phyloP scores from a whole-genome alignment of 2,329 filamentous ascomycete genomes.

The Talaromyces sp. region DNA sequence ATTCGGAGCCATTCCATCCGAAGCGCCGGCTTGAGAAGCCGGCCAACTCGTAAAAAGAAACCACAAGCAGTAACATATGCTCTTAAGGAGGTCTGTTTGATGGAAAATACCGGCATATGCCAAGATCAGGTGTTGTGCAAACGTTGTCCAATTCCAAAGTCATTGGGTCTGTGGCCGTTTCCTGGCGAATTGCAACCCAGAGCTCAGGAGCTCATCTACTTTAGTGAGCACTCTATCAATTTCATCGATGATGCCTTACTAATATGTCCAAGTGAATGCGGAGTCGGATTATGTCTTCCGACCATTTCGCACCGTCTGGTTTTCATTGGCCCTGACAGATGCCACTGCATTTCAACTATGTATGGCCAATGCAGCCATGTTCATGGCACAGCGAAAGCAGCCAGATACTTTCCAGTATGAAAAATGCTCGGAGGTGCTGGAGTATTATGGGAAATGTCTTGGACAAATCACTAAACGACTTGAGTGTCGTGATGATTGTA shows the following conservation, averaged over 20 bases:
- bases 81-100: not conserved
- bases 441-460: constrained; percentile 23
- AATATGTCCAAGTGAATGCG: constrained; percentile 12
- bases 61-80: constrained; percentile 15
- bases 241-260: not conserved
- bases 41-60: constrained; percentile 12
- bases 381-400: constrained; percentile 22
- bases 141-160: not conserved
- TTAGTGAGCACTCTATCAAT: constrained; percentile 12
- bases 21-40: constrained; percentile 13
- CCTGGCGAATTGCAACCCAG: constrained; percentile 15
- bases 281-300: constrained; percentile 24
- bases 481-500: constrained; percentile 17
- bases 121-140: not conserved
- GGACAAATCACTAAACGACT: constrained; percentile 22
- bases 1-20: constrained; percentile 20
- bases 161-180: constrained; percentile 15
- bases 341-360: constrained; percentile 24
- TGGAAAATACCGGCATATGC: not conserved
- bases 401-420: constrained; percentile 22
- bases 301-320: constrained; percentile 28
- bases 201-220: constrained; percentile 19
- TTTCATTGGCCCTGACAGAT: constrained; percentile 25
- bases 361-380: constrained; percentile 27
- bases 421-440: constrained; percentile 22